phyloP scores from a whole-genome alignment of 805 yeast species.

The Metschnikowia corniflorae region DNA sequence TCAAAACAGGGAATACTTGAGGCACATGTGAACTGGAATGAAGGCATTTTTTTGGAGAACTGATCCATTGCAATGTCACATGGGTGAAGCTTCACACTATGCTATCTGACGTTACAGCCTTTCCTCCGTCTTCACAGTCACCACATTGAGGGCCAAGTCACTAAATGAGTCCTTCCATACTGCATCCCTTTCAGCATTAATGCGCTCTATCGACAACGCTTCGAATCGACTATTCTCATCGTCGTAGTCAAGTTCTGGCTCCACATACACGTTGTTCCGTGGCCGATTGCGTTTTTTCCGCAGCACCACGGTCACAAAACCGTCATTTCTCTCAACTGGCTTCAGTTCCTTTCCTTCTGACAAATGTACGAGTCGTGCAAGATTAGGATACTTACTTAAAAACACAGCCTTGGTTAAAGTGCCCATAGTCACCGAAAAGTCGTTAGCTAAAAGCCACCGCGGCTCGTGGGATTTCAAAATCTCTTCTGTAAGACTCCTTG shows the following conservation, averaged over 20 bases:
- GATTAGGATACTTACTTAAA: slow-evolving; percentile 39
- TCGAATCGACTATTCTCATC: slow-evolving; percentile 30
- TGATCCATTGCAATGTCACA: too few species aligned
- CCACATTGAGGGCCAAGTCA: slow-evolving; percentile 16
- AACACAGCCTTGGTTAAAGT: slow-evolving; percentile 44
- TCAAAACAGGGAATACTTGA: too few species aligned
- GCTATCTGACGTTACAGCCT: background rate
- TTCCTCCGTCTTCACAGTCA: background rate
- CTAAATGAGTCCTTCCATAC: slow-evolving; percentile 19
- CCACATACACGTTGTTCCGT: slow-evolving; percentile 24
- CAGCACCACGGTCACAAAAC: slow-evolving; percentile 22
- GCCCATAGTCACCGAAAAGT: slow-evolving; percentile 52
- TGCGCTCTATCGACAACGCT: slow-evolving; percentile 18
- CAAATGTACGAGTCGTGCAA: slow-evolving; percentile 38
- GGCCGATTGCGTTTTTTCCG: slow-evolving; percentile 18
- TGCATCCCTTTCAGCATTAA: slow-evolving; percentile 24
- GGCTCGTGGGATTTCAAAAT: slow-evolving; percentile 36
- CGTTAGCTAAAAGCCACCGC: slow-evolving; percentile 46
- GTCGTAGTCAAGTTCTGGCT: slow-evolving; percentile 32
- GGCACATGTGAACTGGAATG: background rate
- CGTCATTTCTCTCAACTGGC: slow-evolving; percentile 12
- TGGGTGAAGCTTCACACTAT: background rate
- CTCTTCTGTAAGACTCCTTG: slow-evolving; percentile 48
- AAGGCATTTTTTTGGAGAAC: background rate
- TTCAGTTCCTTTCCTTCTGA: slow-evolving; percentile 6